Evolutionary conservation across 2,329 filamentous ascomycete genomes (phyloP).

Genomic region (Didymella pinodella): DNA sequence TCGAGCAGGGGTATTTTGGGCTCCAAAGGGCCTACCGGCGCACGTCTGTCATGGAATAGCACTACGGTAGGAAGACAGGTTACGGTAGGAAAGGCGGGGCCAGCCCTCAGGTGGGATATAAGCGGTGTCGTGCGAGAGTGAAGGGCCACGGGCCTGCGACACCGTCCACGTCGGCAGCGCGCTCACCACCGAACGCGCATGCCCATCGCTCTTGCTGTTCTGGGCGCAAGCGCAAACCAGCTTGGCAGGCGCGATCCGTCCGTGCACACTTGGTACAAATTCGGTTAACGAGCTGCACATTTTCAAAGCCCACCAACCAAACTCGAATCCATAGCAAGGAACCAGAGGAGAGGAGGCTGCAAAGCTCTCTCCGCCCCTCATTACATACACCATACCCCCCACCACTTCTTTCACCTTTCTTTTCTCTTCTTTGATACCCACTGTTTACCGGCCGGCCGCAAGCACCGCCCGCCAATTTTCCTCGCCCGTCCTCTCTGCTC

Average conservation of each 20-base stretch:
- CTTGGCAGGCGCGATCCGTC: slow-evolving; percentile 11
- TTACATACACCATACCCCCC: slow-evolving; percentile 46
- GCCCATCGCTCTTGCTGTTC: slow-evolving; percentile 24
- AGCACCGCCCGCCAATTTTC: slow-evolving; percentile 55
- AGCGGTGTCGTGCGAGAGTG: slow-evolving; percentile 13
- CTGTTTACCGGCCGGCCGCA: slow-evolving; percentile 60
- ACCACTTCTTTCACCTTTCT: slow-evolving; percentile 55
- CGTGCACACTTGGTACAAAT: slow-evolving; percentile 7
- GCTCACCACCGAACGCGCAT: slow-evolving; percentile 13
- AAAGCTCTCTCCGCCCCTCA: slow-evolving; percentile 46
- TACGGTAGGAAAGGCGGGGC: slow-evolving; percentile 24
- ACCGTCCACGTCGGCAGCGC: slow-evolving; percentile 16
- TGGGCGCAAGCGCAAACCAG: slow-evolving; percentile 8
- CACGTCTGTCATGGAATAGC: slow-evolving; percentile 11
- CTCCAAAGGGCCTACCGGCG: slow-evolving; percentile 15
- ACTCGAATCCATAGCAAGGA: slow-evolving; percentile 21
- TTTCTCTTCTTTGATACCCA: slow-evolving; percentile 60
- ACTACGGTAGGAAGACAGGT: slow-evolving; percentile 12
- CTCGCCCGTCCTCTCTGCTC: slow-evolving; percentile 49
- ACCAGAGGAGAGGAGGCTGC: slow-evolving; percentile 39
- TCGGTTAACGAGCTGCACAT: slow-evolving; percentile 13
- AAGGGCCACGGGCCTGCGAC: slow-evolving; percentile 15
- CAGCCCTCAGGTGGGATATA: slow-evolving; percentile 28
- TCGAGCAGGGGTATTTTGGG: slow-evolving; percentile 28
- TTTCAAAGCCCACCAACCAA: slow-evolving; percentile 22